Base-by-base conservation (phyloP, 2,329 filamentous ascomycete species). In the Chrysoporthe austroafricana region DNA sequence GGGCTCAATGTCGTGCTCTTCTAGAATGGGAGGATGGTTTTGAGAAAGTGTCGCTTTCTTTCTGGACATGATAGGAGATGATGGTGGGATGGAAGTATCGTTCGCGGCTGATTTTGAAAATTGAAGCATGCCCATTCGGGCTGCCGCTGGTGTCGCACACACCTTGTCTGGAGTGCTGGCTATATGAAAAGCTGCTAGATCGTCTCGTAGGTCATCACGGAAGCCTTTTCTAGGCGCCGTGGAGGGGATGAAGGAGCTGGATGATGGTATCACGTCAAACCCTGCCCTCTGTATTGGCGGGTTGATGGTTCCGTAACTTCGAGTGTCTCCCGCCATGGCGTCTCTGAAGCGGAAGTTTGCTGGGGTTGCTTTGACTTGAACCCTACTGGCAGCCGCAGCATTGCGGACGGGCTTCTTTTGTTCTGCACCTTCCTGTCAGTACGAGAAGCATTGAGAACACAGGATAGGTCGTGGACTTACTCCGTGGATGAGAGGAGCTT, bases 351-450 rank as follows among this genome's bases (percentile, higher is more conserved):
- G 82, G 60, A 81, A 82, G 70, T 83, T 86, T 42, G 82, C 81
- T 1, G 86, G 86, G 0, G 86, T 89, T 4, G 86, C 86, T 74
- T 88, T 87, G 63, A 89, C 82, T 63, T 82, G 80, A 32, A 88
- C 75, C 42, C 32, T 68, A 63, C 36, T 66, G 46, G 21, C 60
- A 42, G 63, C 56, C 13, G 62, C 68, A 16, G 78, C 76, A 9
- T 81, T 76, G 6, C 81, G 81, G 14, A 73, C 77, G 7, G 83
- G 83, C 72, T 85, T 90, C 73, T 82, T 86, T 2, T 81, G 78
- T 78, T 87, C 86, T 86, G 66, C 16, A 26, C 18, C 26, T 43
- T 36, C 16, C 42, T 21, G 39, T 70, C 36, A 70, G 63, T 46
- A 56, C n/a, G n/a, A 42, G 8, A 34, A 18, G 13, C 21, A 18